phyloP scores from a whole-genome alignment of 352 stramenopile species.

The Blastocystis sp. region DNA sequence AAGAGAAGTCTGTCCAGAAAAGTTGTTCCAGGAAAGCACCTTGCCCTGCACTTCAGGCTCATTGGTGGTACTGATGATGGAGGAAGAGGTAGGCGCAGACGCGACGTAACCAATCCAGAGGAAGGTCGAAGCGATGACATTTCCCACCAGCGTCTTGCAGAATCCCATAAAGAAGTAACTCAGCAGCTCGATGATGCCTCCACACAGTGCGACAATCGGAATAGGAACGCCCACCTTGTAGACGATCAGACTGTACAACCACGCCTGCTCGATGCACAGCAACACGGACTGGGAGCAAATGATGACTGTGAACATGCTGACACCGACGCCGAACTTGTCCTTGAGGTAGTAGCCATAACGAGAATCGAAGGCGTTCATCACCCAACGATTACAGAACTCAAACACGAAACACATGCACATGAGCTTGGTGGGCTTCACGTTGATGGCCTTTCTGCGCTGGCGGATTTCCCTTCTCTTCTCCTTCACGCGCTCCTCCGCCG shows the following conservation, averaged over 20 bases:
- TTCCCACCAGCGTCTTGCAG: background rate
- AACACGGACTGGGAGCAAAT: background rate
- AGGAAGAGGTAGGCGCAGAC: background rate
- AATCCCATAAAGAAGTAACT: constrained; percentile 11
- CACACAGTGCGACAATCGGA: background rate
- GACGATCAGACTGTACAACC: background rate
- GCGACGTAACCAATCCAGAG: constrained; percentile 21
- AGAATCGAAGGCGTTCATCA: constrained; percentile 39
- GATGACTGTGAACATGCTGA: background rate
- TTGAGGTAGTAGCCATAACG: constrained; percentile 41
- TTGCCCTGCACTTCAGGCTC: constrained; percentile 26
- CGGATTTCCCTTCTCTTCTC: constrained; percentile 19
- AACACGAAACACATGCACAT: constrained; percentile 54
- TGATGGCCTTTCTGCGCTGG: constrained; percentile 6
- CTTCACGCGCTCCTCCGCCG: background rate
- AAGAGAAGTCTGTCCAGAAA: background rate
- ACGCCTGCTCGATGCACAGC: background rate
- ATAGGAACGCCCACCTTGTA: background rate
- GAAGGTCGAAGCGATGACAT: background rate
- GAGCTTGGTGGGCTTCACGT: constrained; percentile 9
- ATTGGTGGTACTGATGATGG: constrained; percentile 45
- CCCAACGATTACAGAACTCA: constrained; percentile 59
- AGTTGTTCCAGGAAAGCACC: constrained; percentile 30
- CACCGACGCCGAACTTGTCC: constrained; percentile 16
- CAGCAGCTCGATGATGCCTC: constrained; percentile 10